Base-by-base conservation (phyloP, 2,329 filamentous ascomycete genomes). In the Neoscytalidium dimidiatum region DNA sequence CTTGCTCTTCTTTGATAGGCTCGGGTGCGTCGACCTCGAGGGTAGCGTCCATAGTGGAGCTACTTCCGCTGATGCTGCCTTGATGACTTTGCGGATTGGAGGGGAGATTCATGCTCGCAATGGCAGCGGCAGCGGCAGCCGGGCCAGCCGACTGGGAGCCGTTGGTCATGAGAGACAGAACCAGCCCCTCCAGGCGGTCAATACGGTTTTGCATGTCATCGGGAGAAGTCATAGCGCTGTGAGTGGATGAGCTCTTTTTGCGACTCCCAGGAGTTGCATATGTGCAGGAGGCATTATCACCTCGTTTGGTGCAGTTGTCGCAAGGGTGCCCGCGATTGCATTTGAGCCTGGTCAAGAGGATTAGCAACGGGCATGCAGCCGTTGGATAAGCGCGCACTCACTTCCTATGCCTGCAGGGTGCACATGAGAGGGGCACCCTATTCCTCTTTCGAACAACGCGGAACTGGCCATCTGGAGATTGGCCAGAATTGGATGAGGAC, bases 121-220 rank as follows among this genome's bases (percentile, higher is more conserved):
- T 84, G 7, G 81, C 84, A 35, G 86, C 85, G 65, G 85, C 82
- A n/a, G 86, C 86, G 56, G 86, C 86, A 19, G 83, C 77, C 3
- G 84, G 82, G 23, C 86, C 86, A 52, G 84, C 83, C 63, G 86
- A 84, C 69, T 86, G 83, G n/a, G 84, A 85, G 65, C 92, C 92
- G 76, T 92, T 94, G 74, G 94, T 94, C 94, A 98, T 97, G 74
- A 98, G 79, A 29, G 92, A 96, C 69, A 98, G 80, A 67, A 98
- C 94, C 76, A 98, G 82, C 71, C 92, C 91, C 84, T 98, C 94
- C 69, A 98, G 84, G 72, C 94, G 88, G 82, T 98, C 94, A 80
- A 98, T 98, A 76, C 95, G 91, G 75, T 96, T 96, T 81, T 98
- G 94, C 94, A 98, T 97, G 79, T 97, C 94, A 84, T 97, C 94